Percentiles rank a stretch among this genome's conserved stretches.
Conservation (phyloP, 106 monocot genomes). For the Dendrobium officinale region DNA sequence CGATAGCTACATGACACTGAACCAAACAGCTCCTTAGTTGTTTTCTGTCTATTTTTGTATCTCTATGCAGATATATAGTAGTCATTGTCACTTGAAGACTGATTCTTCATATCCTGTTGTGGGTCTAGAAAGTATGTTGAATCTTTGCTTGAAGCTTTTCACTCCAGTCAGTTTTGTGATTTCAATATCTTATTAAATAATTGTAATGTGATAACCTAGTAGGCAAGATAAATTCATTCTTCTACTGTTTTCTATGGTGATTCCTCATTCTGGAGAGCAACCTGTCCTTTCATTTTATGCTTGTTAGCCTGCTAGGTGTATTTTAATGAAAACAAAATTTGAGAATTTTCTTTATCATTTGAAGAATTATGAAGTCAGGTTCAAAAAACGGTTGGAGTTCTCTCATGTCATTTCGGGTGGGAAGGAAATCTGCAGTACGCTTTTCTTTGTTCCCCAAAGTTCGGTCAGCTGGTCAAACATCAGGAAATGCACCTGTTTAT, state of each 20-base stretch:
- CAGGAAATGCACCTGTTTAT: constrained; percentile 56
- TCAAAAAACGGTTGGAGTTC: constrained; percentile 35
- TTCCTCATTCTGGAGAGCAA: not conserved
- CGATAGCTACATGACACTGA: not conserved
- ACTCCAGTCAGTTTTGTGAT: constrained; percentile 1
- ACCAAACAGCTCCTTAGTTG: not conserved
- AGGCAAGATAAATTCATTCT: not conserved
- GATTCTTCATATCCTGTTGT: not conserved
- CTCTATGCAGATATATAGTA: not conserved
- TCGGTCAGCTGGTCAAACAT: constrained; percentile 35
- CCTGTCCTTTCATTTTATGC: not conserved
- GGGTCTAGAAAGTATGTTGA: not conserved
- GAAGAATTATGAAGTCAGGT: constrained; percentile 37
- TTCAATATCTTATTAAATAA: not conserved
- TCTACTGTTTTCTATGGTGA: not conserved
- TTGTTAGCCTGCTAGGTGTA: not conserved
- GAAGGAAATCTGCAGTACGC: constrained; percentile 25
- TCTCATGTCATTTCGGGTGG: constrained; percentile 25
- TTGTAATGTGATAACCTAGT: not conserved
- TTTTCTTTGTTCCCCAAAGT: constrained; percentile 54
- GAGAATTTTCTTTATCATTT: constrained; percentile 1
- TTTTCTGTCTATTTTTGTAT: not conserved
- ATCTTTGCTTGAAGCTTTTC: not conserved
- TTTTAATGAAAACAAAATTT: not conserved
- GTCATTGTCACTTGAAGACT: not conserved